Base-by-base conservation (phyloP, 129 eudicot species). In the Flaveria sonorensis region DNA sequence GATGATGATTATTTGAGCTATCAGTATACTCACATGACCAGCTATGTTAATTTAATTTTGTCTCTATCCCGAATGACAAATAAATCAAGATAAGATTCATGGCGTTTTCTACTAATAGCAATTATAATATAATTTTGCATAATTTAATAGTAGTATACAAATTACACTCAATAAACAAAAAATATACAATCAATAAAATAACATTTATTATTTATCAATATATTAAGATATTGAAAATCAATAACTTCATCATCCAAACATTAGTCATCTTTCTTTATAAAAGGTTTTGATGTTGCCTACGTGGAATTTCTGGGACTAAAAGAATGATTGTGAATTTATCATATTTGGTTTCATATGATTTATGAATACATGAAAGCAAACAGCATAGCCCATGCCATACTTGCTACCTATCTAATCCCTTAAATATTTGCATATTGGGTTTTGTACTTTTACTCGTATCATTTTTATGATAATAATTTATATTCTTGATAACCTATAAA, bases 381-480 rank as follows among this genome's bases (percentile, higher is more conserved):
- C 19, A 40, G 70, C 81, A 69, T 69, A 60, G 20, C 14, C 7
- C 75, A 56, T 68, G 81, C 75, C 21, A 42, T 51, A 20, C 14
- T 51, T 40, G 52, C 57, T 77, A 68, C 74, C 68, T 77, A 68
- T 68, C 68, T 55, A 40, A 68, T 53, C 23, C 0, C 40, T 24
- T 60, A 26, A 60, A 8, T 60, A 60, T 23, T 24, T 60, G 28
- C 18, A 6, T 43, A 43, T 10, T 43, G 47, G 47, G 47, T 43
- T 43, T 43, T 43, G 13, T 43, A 43, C 13, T 43, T 43, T 43
- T 43, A 43, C 1, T 32, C 7, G 7, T 36, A 36, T 36, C 40
- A 36, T 5, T 6, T 36, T 36, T 36, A 36, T 36, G 40, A 36
- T 36, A 36, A 36, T 36, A 36, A 0, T 36, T 4, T 36, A 36